Evolutionary conservation across 78 protist species (phyloP).

Genomic region (Fonticula alba): DNA sequence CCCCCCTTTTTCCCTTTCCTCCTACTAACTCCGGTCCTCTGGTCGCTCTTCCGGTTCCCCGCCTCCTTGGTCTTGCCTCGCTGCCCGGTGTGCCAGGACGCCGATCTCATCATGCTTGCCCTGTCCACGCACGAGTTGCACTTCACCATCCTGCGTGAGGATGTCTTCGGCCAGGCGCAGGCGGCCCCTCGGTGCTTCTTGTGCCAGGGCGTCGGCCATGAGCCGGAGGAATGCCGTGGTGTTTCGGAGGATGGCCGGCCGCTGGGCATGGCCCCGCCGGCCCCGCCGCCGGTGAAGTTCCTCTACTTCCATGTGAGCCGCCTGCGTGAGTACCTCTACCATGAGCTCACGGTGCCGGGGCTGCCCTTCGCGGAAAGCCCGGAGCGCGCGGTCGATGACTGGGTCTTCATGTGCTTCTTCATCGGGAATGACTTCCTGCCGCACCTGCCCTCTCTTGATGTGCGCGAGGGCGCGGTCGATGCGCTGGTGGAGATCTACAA

Average conservation of each 20-base stretch:
- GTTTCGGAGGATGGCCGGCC: too few relatives aligned
- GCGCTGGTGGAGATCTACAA: constrained; percentile 46
- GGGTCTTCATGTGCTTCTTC: constrained; percentile 80
- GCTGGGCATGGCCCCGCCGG: too few relatives aligned
- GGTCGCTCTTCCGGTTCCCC: constrained; percentile 24
- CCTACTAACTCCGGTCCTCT: not conserved
- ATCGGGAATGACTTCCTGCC: constrained; percentile 99
- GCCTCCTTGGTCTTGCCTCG: constrained; percentile 41
- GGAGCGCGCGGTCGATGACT: constrained; percentile 92
- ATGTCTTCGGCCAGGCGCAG: not conserved
- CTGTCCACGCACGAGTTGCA: constrained; percentile 96
- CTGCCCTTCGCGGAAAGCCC: constrained; percentile 21
- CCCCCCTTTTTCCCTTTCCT: not conserved
- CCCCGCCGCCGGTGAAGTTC: not conserved
- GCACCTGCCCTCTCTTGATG: constrained; percentile 84
- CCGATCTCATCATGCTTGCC: constrained; percentile 94
- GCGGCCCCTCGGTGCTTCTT: too few relatives aligned
- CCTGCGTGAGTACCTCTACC: constrained; percentile 17
- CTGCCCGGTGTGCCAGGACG: constrained; percentile 87
- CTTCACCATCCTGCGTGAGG: constrained; percentile 80
- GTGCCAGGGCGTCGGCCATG: too few relatives aligned
- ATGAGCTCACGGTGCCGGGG: not conserved
- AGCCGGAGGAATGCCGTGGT: too few relatives aligned
- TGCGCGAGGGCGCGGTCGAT: constrained; percentile 76
- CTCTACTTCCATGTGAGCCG: constrained; percentile 1